Percentiles rank a stretch among this genome's conserved stretches.
Evolutionary conservation across 2,329 filamentous ascomycete genomes (phyloP).

Genomic region (Alternaria triticimaculans): DNA sequence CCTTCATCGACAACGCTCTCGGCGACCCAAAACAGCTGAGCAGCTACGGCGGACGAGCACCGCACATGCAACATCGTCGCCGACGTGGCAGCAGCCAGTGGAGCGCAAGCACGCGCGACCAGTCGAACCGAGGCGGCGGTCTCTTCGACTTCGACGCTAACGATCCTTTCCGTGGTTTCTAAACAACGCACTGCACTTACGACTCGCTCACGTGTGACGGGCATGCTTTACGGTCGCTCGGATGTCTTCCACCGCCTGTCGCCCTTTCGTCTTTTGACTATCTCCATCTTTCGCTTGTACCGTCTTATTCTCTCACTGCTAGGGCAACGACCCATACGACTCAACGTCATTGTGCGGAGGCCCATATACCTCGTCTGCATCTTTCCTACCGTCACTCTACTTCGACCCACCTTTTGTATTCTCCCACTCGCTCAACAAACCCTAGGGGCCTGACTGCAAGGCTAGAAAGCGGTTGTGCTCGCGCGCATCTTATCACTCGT

Average conservation of each 20-base stretch:
- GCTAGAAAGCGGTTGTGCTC: conserved; percentile 23
- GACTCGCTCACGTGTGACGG: conserved; percentile 16
- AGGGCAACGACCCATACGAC: conserved; percentile 7
- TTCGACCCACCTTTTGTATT: background rate
- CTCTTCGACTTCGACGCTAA: conserved; percentile 43
- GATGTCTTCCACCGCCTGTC: conserved; percentile 4
- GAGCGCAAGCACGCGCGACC: conserved; percentile 44
- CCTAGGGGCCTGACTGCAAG: conserved; percentile 12
- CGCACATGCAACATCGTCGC: conserved; percentile 34
- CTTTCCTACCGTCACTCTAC: background rate
- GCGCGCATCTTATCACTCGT: conserved; percentile 18
- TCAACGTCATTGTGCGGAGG: conserved; percentile 7
- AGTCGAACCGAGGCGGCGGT: conserved; percentile 33
- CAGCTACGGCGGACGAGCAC: conserved; percentile 21
- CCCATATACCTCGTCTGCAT: background rate
- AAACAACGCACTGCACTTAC: conserved; percentile 10
- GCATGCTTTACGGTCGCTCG: conserved; percentile 14
- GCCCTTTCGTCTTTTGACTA: conserved; percentile 5
- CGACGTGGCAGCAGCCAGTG: conserved; percentile 46
- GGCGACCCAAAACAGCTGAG: conserved; percentile 27
- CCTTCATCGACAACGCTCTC: conserved; percentile 73
- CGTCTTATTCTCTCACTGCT: background rate
- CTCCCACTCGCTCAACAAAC: conserved; percentile 5
- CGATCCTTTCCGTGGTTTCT: conserved; percentile 49
- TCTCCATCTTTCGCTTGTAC: background rate